Conservation (phyloP, 371 early-diverging fungal genomes). For the Mucor racemosus region DNA sequence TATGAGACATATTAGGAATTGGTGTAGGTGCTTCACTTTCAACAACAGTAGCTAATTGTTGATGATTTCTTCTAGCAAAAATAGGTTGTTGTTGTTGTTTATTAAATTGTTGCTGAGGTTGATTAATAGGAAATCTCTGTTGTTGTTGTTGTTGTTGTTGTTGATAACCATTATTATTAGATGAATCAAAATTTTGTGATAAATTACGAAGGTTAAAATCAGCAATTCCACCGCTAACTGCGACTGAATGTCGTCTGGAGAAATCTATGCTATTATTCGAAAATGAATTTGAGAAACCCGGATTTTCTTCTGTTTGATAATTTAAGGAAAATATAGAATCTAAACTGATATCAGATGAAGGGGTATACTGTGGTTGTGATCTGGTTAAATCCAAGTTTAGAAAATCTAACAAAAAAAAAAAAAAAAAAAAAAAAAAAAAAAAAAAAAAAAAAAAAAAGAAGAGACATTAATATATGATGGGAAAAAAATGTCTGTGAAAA, state of each 20-base stretch:
- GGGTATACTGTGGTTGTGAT: constrained; percentile 24
- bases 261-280: neutral
- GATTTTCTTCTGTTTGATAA: neutral
- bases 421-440: no score
- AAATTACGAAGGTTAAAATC: constrained; percentile 14
- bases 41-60: constrained; percentile 17
- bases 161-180: neutral
- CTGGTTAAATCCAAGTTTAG: constrained; percentile 15
- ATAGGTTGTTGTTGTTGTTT: neutral
- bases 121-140: neutral
- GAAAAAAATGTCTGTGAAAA: constrained; percentile 1
- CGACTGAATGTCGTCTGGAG: constrained; percentile 26
- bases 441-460: neutral
- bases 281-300: neutral
- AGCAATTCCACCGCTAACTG: constrained; percentile 19
- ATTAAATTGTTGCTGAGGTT: neutral
- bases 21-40: constrained; percentile 10
- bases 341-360: constrained; percentile 6
- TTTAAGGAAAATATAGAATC: constrained; percentile 10
- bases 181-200: neutral
- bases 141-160: constrained; percentile 1
- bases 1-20: constrained; percentile 13
- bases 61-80: constrained; percentile 1
- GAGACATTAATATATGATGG: constrained; percentile 6
- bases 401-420: constrained; percentile 1